Conservation (phyloP, 805 yeast species). For the Lachancea lanzarotensis region DNA sequence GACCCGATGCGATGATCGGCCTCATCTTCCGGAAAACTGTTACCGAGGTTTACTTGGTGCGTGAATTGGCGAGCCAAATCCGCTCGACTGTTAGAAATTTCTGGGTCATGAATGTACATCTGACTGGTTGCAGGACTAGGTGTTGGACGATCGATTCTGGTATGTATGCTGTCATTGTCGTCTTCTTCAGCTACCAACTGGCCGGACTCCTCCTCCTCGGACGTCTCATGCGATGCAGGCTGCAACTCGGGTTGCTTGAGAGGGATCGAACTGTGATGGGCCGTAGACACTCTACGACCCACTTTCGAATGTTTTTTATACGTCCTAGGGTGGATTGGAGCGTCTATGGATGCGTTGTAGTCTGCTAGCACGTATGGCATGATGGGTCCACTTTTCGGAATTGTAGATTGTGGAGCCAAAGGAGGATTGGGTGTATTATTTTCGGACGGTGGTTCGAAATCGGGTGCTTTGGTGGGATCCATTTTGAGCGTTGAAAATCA, state of each 20-base stretch:
- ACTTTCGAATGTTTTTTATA: constrained; percentile 24
- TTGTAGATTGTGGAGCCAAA: constrained; percentile 57
- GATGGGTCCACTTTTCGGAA: constrained; percentile 71
- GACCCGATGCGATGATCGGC: constrained; percentile 19
- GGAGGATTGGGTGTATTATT: constrained; percentile 56
- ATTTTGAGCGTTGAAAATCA: constrained; percentile 31
- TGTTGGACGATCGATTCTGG: not conserved
- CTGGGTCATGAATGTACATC: not conserved
- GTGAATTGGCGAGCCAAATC: constrained; percentile 4
- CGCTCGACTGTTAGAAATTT: not conserved
- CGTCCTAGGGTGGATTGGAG: constrained; percentile 50
- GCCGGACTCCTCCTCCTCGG: constrained; percentile 38
- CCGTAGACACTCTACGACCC: constrained; percentile 12
- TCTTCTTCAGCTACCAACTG: constrained; percentile 9
- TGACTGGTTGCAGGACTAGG: constrained; percentile 2
- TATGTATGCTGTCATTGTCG: constrained; percentile 6
- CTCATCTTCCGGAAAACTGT: constrained; percentile 3
- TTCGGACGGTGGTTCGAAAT: constrained; percentile 78
- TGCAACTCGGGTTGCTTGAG: constrained; percentile 53
- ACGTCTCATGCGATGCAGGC: constrained; percentile 42
- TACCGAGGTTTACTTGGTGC: constrained; percentile 1
- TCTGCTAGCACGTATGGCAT: constrained; percentile 76
- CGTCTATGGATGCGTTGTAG: constrained; percentile 61
- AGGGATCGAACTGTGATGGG: constrained; percentile 36
- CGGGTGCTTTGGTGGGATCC: constrained; percentile 93